A percentile compares a stretch with the other conserved stretches of the same genome.
These are phyloP conservation scores for Peniophora sp. DNA, from an alignment of 1,284 basidiomycete species.

Conservation along the genomic window DNA sequence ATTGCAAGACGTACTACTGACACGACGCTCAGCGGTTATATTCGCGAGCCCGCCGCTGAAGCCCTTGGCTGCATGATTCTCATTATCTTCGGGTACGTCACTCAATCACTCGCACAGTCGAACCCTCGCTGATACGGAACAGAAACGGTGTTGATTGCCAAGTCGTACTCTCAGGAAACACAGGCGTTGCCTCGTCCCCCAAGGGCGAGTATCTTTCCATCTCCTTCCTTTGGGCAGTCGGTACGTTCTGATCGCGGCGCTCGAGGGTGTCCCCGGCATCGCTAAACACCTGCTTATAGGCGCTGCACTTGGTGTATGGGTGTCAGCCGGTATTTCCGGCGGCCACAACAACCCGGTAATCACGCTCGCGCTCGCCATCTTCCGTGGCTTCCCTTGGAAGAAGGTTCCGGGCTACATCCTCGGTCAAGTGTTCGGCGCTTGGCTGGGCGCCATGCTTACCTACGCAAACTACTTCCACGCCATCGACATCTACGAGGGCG, in stretches of 20 bases:
- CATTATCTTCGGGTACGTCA: conserved; percentile 45
- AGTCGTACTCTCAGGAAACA: conserved; percentile 43
- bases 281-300: conserved; percentile 18
- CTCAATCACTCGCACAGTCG: no score
- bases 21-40: conserved; percentile 23
- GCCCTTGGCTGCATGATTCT: conserved; percentile 63
- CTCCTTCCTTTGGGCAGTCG: conserved; percentile 61
- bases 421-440: conserved; percentile 65
- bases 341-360: conserved; percentile 77
- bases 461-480: conserved; percentile 76
- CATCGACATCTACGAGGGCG: conserved; percentile 66
- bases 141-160: conserved; percentile 53
- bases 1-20: conserved; percentile 1
- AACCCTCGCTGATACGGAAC: no score
- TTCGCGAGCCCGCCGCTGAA: conserved; percentile 62
- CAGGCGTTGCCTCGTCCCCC: conserved; percentile 39
- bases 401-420: conserved; percentile 70
- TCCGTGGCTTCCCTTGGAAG: conserved; percentile 67
- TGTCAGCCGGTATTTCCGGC: conserved; percentile 58
- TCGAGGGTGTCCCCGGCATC: background rate
- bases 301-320: conserved; percentile 59
- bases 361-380: conserved; percentile 3
- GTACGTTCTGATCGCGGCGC: conserved; percentile 19
- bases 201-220: conserved; percentile 56
- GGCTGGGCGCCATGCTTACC: conserved; percentile 63